Base-by-base conservation (phyloP, 805 yeast genomes). In the Grigorovia humatica region DNA sequence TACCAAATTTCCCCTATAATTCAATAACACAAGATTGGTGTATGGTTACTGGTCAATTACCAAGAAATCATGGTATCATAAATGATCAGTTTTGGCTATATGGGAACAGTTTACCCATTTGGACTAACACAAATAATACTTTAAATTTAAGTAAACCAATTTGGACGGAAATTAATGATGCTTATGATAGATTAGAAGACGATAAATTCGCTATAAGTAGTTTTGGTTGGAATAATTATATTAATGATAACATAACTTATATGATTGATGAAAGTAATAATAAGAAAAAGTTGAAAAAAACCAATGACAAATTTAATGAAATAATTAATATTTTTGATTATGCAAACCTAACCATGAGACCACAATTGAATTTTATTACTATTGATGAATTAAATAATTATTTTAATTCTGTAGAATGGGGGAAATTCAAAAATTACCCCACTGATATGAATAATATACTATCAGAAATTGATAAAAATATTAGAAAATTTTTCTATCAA, bases 21-120 rank as follows among this genome's bases (percentile, higher is more conserved):
- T 86, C 96, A 0, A 87, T 88, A 59, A 93, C 96, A 0, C 90
- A 91, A 64, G 96, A 89, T 66, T 91, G 95, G 91, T 81, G 96
- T 0, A 65, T 90, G 57, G 83, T 85, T 1, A 91, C 97, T 0
- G 98, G 98, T 0, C 69, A 86, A 44, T 78, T 82, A 53, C 96
- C 97, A 1, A 74, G 82, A 3, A 79, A 82, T 51, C 96, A 90
- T 67, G 96, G 96, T 1, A 85, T 91, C 15, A 15, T 44, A 2
- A 42, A 30, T 29, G 47, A 23, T 18, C 8, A 38, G 9, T n/a
- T 44, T 29, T 47, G 30, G 30, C 8, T 38, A 3, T 44, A 44
- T 30, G 47, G 15, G 2, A 11, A 13, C 15, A 44, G 15, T 9
- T 15, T 9, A 19, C 9, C 17, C 9, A 18, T 20, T 8, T 23